These are phyloP conservation scores for Crithidia acanthocephali DNA, from an alignment of 208 protist species.

Conservation along the genomic window DNA sequence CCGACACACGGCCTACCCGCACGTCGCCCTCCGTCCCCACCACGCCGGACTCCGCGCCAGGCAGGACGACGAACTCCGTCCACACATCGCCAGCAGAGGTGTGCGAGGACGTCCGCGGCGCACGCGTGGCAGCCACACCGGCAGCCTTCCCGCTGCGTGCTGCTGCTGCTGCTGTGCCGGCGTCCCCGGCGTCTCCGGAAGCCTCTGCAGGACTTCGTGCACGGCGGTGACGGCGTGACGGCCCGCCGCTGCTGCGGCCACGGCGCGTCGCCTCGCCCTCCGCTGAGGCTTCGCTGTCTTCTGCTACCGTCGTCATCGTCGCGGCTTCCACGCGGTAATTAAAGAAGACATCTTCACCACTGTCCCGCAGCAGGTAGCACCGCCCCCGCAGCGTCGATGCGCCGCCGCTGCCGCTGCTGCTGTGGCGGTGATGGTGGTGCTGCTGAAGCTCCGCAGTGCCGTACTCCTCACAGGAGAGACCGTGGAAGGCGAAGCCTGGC, in stretches of 20 bases:
- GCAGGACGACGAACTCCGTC: conserved; percentile 16
- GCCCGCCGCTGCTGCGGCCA: too few species aligned
- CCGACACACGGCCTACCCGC: conserved; percentile 13
- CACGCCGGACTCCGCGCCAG: conserved; percentile 8
- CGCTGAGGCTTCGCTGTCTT: background rate
- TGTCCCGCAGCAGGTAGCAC: conserved; percentile 31
- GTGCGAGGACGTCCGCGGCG: conserved; percentile 8
- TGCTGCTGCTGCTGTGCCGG: too few species aligned
- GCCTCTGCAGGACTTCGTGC: background rate
- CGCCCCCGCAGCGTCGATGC: conserved; percentile 16
- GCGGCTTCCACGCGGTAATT: conserved; percentile 19
- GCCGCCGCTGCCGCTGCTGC: background rate
- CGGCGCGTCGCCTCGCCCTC: too few species aligned
- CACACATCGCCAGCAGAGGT: conserved; percentile 15
- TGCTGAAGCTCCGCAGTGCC: background rate
- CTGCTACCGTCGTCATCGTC: background rate
- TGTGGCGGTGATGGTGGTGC: conserved; percentile 1
- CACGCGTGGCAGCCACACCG: background rate
- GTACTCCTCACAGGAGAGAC: conserved; percentile 44
- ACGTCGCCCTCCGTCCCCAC: conserved; percentile 12
- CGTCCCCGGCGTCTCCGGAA: background rate
- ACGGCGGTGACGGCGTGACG: conserved; percentile 1
- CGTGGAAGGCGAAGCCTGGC: conserved; percentile 20
- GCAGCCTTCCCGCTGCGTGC: background rate
- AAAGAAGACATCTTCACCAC: conserved; percentile 31